These are phyloP conservation scores for Pisolithus albus DNA, from an alignment of 768 basidiomycete species.

Conservation along the genomic window DNA sequence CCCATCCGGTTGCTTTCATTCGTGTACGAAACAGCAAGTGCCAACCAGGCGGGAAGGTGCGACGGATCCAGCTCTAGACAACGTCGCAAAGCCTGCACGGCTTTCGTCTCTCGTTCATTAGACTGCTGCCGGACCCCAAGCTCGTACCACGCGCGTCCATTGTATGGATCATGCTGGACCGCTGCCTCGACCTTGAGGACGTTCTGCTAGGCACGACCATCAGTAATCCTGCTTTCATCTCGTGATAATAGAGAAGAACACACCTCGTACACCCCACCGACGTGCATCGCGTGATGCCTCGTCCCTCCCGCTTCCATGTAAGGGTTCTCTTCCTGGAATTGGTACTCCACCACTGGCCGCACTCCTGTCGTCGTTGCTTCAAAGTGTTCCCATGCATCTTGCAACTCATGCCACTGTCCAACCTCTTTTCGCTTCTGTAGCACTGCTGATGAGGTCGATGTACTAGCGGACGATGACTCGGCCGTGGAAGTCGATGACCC, in stretches of 20 bases:
- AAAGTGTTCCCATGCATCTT: slow-evolving; percentile 74
- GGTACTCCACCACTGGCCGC: slow-evolving; percentile 49
- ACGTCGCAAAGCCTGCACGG: slow-evolving; percentile 75
- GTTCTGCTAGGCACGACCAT: slow-evolving; percentile 42
- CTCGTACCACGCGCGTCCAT: slow-evolving; percentile 78
- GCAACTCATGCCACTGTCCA: slow-evolving; percentile 56
- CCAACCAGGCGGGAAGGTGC: slow-evolving; percentile 79
- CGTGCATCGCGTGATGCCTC: slow-evolving; percentile 38
- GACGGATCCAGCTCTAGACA: slow-evolving; percentile 76
- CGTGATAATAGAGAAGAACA: slow-evolving; percentile 14
- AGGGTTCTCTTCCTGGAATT: slow-evolving; percentile 74
- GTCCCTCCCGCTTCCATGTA: slow-evolving; percentile 46
- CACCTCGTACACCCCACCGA: slow-evolving; percentile 34
- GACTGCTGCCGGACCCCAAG: slow-evolving; percentile 97
- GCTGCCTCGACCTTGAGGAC: slow-evolving; percentile 85
- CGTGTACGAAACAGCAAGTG: slow-evolving; percentile 82
- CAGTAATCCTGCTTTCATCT: slow-evolving; percentile 5
- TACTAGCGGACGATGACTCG: background rate
- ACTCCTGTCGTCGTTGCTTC: slow-evolving; percentile 69
- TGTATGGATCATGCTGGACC: slow-evolving; percentile 68
- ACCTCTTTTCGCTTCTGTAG: background rate
- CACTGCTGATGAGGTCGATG: background rate
- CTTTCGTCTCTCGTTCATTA: slow-evolving; percentile 90
- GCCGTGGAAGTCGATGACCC: slow-evolving; percentile 2
- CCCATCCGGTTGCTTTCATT: slow-evolving; percentile 76